Conservation (phyloP, 2,329 filamentous ascomycete species). For the Trichoderma sp. region DNA sequence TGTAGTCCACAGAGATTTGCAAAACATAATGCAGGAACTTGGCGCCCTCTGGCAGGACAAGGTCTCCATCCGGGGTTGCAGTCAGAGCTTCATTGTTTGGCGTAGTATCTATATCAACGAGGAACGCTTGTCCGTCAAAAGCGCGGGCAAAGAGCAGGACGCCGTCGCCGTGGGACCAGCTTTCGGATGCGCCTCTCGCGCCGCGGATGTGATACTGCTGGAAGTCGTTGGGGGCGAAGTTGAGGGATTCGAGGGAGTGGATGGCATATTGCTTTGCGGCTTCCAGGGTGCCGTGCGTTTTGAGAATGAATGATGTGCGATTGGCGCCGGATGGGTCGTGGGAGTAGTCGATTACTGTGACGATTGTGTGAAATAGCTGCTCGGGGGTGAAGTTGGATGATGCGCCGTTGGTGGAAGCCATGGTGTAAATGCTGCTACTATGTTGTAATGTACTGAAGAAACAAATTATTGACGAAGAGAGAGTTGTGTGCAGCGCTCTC, state of each 20-base stretch:
- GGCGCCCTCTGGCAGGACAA: conserved; percentile 35
- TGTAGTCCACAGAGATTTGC: conserved; percentile 49
- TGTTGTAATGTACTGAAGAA: background rate
- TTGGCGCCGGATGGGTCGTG: conserved; percentile 36
- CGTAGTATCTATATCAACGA: conserved; percentile 44
- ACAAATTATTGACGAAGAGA: background rate
- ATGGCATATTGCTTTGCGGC: conserved; percentile 45
- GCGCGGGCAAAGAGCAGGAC: conserved; percentile 45
- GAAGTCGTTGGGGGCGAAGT: conserved; percentile 46
- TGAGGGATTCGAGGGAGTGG: conserved; percentile 39
- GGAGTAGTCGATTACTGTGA: conserved; percentile 41
- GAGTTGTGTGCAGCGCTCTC: background rate
- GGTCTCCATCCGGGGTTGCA: conserved; percentile 30
- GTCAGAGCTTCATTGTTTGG: conserved; percentile 42
- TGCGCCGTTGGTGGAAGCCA: background rate
- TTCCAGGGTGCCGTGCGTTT: conserved; percentile 43
- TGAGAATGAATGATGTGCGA: conserved; percentile 43
- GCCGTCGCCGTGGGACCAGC: conserved; percentile 46
- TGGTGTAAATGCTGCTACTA: background rate
- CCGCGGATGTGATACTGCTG: conserved; percentile 38
- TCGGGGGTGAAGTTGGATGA: conserved; percentile 33
- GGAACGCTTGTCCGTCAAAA: conserved; percentile 44
- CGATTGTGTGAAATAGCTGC: conserved; percentile 44
- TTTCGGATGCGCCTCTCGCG: conserved; percentile 15
- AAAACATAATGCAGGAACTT: conserved; percentile 47